Evolutionary conservation across 129 eudicot genomes (phyloP), one percentile per base, ranked within the genome.

Genomic region (Tagetes patula): DNA sequence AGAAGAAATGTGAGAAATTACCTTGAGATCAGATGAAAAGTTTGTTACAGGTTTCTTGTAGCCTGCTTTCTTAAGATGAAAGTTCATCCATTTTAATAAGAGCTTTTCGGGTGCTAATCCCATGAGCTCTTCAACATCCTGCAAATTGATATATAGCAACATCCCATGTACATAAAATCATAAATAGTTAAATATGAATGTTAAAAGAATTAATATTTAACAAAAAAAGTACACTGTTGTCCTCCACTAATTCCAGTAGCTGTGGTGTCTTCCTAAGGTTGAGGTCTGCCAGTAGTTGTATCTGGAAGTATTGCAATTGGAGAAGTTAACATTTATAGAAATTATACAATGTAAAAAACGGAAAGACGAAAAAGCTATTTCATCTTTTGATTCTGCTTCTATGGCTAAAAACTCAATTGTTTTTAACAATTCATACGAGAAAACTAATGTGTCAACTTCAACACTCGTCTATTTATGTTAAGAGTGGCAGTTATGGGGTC

Each of bases 201-300:
- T 46, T 39, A 4, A 67, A 54, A 37, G 34, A 0, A 42, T 1
- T 4, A 42, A 42, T 6, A 34, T 36, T 10, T 12, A 46, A 13
- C 13, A 58, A 40, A 39, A 11, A 31, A 61, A 7, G 0, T 84
- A 92, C 97, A 85, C 73, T 86, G 82, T 82, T 85, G 73, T 92
- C 97, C 74, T 92, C 97, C 75, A 86, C 96, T 64, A 92, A 65
- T 83, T 92, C 97, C 75, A 92, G 76, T 33, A 92, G 91, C 83
- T 92, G 97, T 13, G 97, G 97, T 73, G 97, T 92, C 85, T 92
- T 92, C 86, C 91, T 78, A 52, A 92, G 94, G 82, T 92, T 89
- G 73, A 92, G 96, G 85, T 92, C 91, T 14, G 97, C 94, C 85
- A 92, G 75, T 33, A 92, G 84, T 92, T 92, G 96, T 69, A 92